Evolutionary conservation across 2,329 filamentous ascomycete species (phyloP).

Genomic region (Emergomyces orientalis): DNA sequence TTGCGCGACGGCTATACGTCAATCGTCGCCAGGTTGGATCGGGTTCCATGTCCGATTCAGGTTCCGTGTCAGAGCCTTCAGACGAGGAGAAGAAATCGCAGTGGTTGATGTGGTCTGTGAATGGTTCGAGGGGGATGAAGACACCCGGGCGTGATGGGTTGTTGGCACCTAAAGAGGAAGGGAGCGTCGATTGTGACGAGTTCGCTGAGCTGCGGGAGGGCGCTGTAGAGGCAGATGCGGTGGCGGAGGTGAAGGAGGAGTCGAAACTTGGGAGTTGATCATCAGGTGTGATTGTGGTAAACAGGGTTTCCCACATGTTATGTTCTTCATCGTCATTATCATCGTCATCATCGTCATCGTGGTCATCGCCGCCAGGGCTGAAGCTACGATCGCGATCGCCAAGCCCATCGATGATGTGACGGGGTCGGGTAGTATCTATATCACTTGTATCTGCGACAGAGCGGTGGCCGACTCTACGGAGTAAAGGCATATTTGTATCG

Average conservation of each 20-base stretch:
- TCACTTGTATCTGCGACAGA: constrained; percentile 21
- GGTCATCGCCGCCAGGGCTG: constrained; percentile 43
- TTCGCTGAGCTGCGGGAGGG: constrained; percentile 28
- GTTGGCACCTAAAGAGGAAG: constrained; percentile 17
- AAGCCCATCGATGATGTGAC: constrained; percentile 56
- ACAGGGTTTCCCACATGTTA: constrained; percentile 67
- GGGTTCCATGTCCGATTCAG: constrained; percentile 16
- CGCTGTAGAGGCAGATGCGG: constrained; percentile 24
- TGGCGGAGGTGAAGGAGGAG: constrained; percentile 66
- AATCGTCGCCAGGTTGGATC: constrained; percentile 6
- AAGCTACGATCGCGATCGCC: constrained; percentile 76
- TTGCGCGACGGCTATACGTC: constrained; percentile 2
- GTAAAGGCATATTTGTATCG: constrained; percentile 21
- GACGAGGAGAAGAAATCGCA: constrained; percentile 12
- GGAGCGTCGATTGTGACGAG: constrained; percentile 37
- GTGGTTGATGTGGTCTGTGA: constrained; percentile 6
- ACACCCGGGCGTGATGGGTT: constrained; percentile 13
- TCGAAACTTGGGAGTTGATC: constrained; percentile 68
- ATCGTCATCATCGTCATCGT: constrained; percentile 22
- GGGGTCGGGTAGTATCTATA: constrained; percentile 16
- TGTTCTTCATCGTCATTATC: constrained; percentile 30
- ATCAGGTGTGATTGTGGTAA: constrained; percentile 72
- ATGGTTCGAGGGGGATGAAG: constrained; percentile 10
- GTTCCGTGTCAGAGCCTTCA: constrained; percentile 23
- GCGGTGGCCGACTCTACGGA: constrained; percentile 30